Evolutionary conservation across 495 filamentous ascomycete genomes (phyloP), one percentile per base, ranked within the genome.

Genomic region (Talaromyces thailandensis): DNA sequence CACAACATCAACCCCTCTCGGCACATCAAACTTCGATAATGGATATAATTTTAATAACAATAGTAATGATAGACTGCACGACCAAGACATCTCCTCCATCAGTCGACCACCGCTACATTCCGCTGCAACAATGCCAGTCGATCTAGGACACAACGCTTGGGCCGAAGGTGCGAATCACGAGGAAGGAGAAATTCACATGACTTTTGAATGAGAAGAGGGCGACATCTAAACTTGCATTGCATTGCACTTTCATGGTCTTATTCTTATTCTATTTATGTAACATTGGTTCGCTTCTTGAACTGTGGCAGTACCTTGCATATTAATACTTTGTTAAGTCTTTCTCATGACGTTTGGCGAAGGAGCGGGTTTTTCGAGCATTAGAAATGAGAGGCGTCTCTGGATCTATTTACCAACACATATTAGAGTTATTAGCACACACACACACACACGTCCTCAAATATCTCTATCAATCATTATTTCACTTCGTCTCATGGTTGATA

Each of bases 141-240:
- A 43, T 16, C 63, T 70, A 26, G 66, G 67, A 65, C 85, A 78
- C 52, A 91, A 96, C 74, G 90, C 91, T 8, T 96, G 92, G 92
- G 88, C 86, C 0, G 90, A 93, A 61, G 83, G 88, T 53, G 89
- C 90, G 24, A 81, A 88, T 56, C 68, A 67, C 56, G 71, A 78
- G 48, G 81, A 79, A 62, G 68, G 70, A 35, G 81, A 85, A 63
- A 76, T 87, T 43, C 75, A 76, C 35, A 81, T 87, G 81, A 82
- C 78, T 14, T 87, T 86, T 71, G 81, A 80, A 69, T 82, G 71
- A 75, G 68, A 14, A 9, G 12, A 21, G 23, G 25, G 50, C 14
- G 43, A 48, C 18, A 48, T 48, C 9, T 7, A 21, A 48, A 48
- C 51, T 64, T 67, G 25, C 31, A 32, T 64, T 56, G 31, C 31